Conservation (phyloP, 2,329 filamentous ascomycete genomes). For the Diaporthe vexans region DNA sequence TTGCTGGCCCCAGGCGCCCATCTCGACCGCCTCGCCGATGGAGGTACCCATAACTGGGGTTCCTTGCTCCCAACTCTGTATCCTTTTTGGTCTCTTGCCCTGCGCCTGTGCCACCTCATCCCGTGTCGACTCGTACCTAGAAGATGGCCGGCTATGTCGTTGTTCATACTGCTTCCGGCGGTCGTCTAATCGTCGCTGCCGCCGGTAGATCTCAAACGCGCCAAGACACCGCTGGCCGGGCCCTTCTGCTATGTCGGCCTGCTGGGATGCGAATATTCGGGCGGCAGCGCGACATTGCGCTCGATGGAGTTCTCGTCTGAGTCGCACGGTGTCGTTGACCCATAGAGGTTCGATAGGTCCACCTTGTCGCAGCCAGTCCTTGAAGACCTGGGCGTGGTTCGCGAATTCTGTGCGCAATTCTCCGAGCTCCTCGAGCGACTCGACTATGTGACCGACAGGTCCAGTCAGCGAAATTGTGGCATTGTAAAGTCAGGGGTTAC, state of each 20-base stretch:
- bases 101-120: conserved; percentile 44
- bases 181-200: conserved; percentile 55
- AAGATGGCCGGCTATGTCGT: conserved; percentile 48
- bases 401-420: conserved; percentile 60
- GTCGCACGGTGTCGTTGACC: conserved; percentile 64
- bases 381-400: conserved; percentile 63
- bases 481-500: conserved; percentile 4
- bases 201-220: conserved; percentile 67
- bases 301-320: conserved; percentile 67
- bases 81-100: conserved; percentile 21
- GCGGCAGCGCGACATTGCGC: conserved; percentile 70
- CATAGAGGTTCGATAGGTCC: conserved; percentile 70
- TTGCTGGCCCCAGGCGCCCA: conserved; percentile 40
- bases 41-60: conserved; percentile 38
- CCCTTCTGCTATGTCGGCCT: conserved; percentile 56
- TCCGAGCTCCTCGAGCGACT: conserved; percentile 66
- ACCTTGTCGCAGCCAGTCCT: conserved; percentile 67
- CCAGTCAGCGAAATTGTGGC: not conserved
- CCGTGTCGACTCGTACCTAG: conserved; percentile 40
- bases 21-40: conserved; percentile 39
- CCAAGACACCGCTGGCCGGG: conserved; percentile 63
- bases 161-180: conserved; percentile 53
- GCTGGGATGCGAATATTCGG: conserved; percentile 67
- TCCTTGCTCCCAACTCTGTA: conserved; percentile 40
- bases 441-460: conserved; percentile 53